Base-by-base conservation (phyloP, 441 rosid species). In the Euphorbia celastroides region DNA sequence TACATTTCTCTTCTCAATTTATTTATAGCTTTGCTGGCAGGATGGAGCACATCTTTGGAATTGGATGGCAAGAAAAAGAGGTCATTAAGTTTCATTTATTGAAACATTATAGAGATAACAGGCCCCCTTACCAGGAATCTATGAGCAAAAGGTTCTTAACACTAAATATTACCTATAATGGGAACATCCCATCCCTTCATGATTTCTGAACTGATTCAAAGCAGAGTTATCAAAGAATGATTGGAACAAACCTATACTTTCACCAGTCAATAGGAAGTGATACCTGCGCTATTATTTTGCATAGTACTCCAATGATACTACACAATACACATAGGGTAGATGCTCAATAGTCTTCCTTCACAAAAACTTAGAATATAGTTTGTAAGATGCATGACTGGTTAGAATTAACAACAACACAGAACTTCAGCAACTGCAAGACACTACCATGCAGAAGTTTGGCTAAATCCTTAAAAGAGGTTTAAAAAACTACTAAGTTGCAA, bases 51-150 rank as follows among this genome's bases (percentile, higher is more conserved):
- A 79, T 76, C 75, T 60, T 77, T 78, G 84, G 77, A 78, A 67
- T 81, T 66, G 81, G 82, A 72, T 64, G 60, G 66, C 11, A 68
- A 69, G 60, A 51, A 56, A 64, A n/a, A 71, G 60, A 63, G 78
- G 82, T 69, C 41, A 57, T 57, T 30, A 48, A 62, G 31, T 60
- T 72, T 72, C 63, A 72, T 58, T 66, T 56, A 19, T 63, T 30
- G 57, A 72, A 75, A 73, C 44, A 67, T 63, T 72, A 74, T 44
- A 64, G 63, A 72, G 44, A 69, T 59, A 68, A 51, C 46, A 70
- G 69, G 34, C 77, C 75, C 82, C 86, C 83, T 83, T 84, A 88
- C 88, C 88, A 80, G 77, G 74, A 77, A 63, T 65, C 59, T 67
- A 77, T 76, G 66, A 41, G 55, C 52, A 69, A 70, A 74, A 65